A percentile compares a stretch with the other conserved stretches of the same genome.
Conservation (phyloP, 2,329 filamentous ascomycete genomes). For the Aspergillus novoparasiticus region DNA sequence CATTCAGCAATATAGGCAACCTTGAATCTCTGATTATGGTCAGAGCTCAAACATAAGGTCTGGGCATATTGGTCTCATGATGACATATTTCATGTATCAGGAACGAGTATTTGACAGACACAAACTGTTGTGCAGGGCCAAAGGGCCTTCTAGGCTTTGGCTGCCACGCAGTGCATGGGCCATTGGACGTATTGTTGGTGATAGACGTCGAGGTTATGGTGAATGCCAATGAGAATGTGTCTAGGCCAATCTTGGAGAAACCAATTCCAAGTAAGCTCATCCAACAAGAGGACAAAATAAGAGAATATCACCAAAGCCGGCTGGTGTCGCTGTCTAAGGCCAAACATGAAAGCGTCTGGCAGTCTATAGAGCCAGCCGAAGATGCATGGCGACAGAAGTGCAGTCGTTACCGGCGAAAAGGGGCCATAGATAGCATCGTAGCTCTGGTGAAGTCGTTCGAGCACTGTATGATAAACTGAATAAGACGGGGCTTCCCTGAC, state of each 20-base stretch:
- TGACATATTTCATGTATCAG: neutral
- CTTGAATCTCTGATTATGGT: neutral
- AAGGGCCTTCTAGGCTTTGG: neutral
- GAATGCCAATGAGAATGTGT: slow-evolving; percentile 15
- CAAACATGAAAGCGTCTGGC: slow-evolving; percentile 10
- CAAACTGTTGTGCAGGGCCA: neutral
- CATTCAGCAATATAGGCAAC: neutral
- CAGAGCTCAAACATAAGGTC: neutral
- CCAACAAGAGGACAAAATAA: slow-evolving; percentile 13
- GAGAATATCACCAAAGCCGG: slow-evolving; percentile 12
- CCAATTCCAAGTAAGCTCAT: slow-evolving; percentile 14
- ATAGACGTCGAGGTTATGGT: neutral
- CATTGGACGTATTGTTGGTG: slow-evolving; percentile 6
- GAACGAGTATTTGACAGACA: neutral
- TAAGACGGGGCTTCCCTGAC: neutral
- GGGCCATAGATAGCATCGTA: neutral
- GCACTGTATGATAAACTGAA: neutral
- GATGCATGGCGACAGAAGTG: slow-evolving; percentile 4
- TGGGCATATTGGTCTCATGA: no score
- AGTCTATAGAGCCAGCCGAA: slow-evolving; percentile 18
- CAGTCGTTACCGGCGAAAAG: neutral
- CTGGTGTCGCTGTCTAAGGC: slow-evolving; percentile 6
- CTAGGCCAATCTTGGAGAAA: slow-evolving; percentile 17
- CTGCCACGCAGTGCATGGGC: neutral
- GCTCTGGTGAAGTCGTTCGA: neutral